Base-by-base conservation (phyloP, 1,284 basidiomycete species). In the Ganoderma leucocontextum region DNA sequence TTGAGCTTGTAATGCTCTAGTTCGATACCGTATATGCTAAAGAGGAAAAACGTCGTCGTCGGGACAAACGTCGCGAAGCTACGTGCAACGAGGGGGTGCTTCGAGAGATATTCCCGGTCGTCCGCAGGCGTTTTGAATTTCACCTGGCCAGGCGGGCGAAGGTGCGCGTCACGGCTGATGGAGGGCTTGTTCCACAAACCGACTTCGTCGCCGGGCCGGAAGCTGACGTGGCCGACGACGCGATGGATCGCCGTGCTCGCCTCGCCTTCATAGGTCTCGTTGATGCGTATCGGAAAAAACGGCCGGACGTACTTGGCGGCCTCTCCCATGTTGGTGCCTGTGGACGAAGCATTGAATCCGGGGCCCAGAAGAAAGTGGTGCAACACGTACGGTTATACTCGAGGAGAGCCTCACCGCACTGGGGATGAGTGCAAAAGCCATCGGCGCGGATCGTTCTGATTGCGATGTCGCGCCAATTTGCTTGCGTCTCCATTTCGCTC, bases 341-440 rank as follows among this genome's bases (percentile, higher is more conserved):
- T 25, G 8, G 22, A 49, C 22, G 35, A 17, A 17, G 19, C 33
- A 7, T 10, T n/a, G 10, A 33, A 13, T 35, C 1, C 38, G 22
- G 10, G 42, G 60, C 6, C 10, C 25, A 22, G 22, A 25, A 13
- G 44, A 49, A 13, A 49, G 9, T 44, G 19, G 10, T 10, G 25
- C 10, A 17, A 8, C 12, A 61, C 64, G 9, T 42, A 70, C 68
- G 57, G 38, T 70, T 70, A 22, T 66, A 55, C 25, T 67, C 42
- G 7, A 67, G 62, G 19, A 67, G 36, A 15, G 55, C 36, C n/a
- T 41, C 57, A 4, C 66, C 61, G 33, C 66, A 67, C 8, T 39
- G 4, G 6, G 52, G 53, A 61, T 67, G 42, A 29, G 38, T 52
- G 57, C 64, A 67, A 15, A 67, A 67, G 8, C 61, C 61, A 19